These are phyloP conservation scores for Leccinum subtestaceum DNA, from an alignment of 768 basidiomycete genomes.

Conservation along the genomic window DNA sequence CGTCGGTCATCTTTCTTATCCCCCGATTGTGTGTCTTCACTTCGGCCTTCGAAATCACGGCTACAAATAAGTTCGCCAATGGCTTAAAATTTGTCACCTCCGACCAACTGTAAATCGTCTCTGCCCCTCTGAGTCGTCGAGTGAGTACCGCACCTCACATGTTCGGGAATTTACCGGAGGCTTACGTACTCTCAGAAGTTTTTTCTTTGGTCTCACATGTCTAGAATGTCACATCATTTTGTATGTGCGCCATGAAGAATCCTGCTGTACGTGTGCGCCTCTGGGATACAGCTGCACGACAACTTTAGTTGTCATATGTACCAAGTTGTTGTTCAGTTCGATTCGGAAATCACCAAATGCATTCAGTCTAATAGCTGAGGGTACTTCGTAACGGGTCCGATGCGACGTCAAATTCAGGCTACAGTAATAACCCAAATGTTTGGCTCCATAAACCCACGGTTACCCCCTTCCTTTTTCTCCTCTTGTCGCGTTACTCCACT, in stretches of 20 bases:
- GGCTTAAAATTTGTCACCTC: background rate
- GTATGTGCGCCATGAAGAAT: background rate
- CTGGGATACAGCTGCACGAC: background rate
- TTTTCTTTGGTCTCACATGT: background rate
- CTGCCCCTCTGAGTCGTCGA: background rate
- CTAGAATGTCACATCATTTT: background rate
- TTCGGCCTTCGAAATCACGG: background rate
- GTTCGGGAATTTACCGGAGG: slow-evolving; percentile 1
- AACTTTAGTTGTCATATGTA: slow-evolving; percentile 4
- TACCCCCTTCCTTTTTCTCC: background rate
- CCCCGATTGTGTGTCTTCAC: background rate
- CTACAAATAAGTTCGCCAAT: background rate
- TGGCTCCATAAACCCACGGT: background rate
- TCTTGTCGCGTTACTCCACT: background rate
- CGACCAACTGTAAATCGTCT: background rate
- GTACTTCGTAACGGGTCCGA: slow-evolving; percentile 1
- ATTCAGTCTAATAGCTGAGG: too few relatives aligned
- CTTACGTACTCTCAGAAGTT: slow-evolving; percentile 13
- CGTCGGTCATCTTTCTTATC: slow-evolving; percentile 11
- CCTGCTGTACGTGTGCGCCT: background rate
- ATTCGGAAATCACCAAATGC: slow-evolving; percentile 13
- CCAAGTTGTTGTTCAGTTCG: background rate
- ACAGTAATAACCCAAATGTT: background rate
- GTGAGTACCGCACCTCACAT: background rate
- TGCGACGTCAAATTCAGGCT: slow-evolving; percentile 1